Evolutionary conservation across 371 early-diverging fungal genomes (phyloP).

Genomic region (Apophysomyces sp.): DNA sequence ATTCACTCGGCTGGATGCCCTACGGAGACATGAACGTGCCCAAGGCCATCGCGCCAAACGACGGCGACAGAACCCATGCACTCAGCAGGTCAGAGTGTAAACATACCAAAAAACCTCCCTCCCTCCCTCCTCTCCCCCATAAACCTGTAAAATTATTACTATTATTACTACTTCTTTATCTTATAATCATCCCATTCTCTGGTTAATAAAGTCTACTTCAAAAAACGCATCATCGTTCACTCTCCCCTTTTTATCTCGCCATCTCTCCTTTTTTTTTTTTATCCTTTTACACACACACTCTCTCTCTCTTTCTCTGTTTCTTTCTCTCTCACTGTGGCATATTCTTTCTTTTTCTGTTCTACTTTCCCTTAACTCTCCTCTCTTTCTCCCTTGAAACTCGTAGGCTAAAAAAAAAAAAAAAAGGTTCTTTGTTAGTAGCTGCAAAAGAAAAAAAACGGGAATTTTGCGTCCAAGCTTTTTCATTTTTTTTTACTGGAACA

Average conservation of each 20-base stretch:
- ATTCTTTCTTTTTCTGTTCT: too few relatives aligned
- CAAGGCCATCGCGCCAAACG: conserved; percentile 27
- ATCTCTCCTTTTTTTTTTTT: too few relatives aligned
- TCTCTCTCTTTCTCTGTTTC: too few relatives aligned
- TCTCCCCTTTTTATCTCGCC: too few relatives aligned
- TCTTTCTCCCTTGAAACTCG: neutral
- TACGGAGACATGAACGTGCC: conserved; percentile 37
- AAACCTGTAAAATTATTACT: neutral
- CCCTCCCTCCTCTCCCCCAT: neutral
- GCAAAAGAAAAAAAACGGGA: neutral
- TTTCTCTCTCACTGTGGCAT: too few relatives aligned
- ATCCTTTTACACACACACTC: too few relatives aligned
- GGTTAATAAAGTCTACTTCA: neutral
- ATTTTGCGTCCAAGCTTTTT: neutral
- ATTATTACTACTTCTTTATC: neutral
- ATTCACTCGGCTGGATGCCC: conserved; percentile 38
- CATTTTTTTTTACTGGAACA: neutral
- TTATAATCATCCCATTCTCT: neutral
- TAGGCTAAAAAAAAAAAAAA: too few relatives aligned
- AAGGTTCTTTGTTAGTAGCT: neutral
- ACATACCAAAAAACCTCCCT: too few relatives aligned
- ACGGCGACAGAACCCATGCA: neutral
- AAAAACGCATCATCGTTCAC: too few relatives aligned
- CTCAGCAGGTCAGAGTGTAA: neutral
- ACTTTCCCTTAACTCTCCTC: neutral